These are phyloP conservation scores for Trichophyton rubrum DNA, from an alignment of 2,329 filamentous ascomycete genomes.

Conservation along the genomic window DNA sequence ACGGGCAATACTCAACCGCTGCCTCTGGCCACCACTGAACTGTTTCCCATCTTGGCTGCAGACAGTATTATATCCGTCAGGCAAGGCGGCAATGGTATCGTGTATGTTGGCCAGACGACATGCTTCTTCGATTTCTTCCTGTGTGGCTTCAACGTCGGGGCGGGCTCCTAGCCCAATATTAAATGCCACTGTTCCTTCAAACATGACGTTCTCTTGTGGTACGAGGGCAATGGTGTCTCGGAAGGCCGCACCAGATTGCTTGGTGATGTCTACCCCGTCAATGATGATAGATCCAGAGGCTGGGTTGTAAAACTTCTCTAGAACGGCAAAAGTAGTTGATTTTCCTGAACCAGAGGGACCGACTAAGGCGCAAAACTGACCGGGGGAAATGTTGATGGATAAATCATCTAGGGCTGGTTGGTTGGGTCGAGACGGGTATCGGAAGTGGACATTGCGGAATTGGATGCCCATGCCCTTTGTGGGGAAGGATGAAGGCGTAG, in stretches of 20 bases:
- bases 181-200: conserved; percentile 38
- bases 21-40: conserved; percentile 47
- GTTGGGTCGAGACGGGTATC: conserved; percentile 52
- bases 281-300: conserved; percentile 40
- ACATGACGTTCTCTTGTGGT: conserved; percentile 37
- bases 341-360: conserved; percentile 56
- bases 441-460: conserved; percentile 50
- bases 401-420: conserved; percentile 45
- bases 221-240: conserved; percentile 36
- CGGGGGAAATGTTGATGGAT: conserved; percentile 44
- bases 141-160: conserved; percentile 43
- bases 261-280: conserved; percentile 39
- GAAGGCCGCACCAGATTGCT: conserved; percentile 27
- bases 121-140: conserved; percentile 52
- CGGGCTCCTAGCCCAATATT: conserved; percentile 36
- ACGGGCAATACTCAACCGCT: conserved; percentile 46
- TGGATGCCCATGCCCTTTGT: conserved; percentile 36
- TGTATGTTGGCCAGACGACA: conserved; percentile 59
- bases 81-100: conserved; percentile 50
- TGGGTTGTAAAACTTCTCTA: conserved; percentile 45
- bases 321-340: conserved; percentile 48
- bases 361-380: conserved; percentile 52
- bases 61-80: conserved; percentile 53
- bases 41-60: conserved; percentile 43
- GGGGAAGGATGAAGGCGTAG: neutral